phyloP scores from a whole-genome alignment of 352 stramenopile genomes.

The Blastocystis sp. region DNA sequence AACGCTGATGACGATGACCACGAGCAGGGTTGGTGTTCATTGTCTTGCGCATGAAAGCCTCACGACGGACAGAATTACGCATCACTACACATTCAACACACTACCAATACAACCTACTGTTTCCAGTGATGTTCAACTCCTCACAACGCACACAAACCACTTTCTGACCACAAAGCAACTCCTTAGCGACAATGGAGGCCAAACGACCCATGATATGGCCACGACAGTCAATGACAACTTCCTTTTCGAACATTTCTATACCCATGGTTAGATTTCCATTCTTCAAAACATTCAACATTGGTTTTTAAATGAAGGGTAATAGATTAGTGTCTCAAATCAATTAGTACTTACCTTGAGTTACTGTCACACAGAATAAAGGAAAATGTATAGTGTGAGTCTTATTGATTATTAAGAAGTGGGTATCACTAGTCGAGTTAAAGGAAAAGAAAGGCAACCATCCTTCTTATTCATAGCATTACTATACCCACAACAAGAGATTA shows the following conservation, averaged over 20 bases:
- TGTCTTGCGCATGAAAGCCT: slow-evolving; percentile 20
- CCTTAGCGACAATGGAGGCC: slow-evolving; percentile 95
- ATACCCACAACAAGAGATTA: too few relatives aligned
- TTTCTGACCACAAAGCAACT: slow-evolving; percentile 95
- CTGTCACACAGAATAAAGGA: slow-evolving; percentile 44
- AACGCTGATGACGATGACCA: slow-evolving; percentile 2
- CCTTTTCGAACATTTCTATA: slow-evolving; percentile 83
- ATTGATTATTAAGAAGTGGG: slow-evolving; percentile 14
- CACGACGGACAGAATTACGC: slow-evolving; percentile 35
- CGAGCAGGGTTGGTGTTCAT: slow-evolving; percentile 59
- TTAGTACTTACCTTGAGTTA: neutral
- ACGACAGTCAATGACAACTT: slow-evolving; percentile 94
- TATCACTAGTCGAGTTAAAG: too few relatives aligned
- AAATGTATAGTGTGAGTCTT: neutral
- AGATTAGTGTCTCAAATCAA: neutral
- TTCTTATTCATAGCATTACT: too few relatives aligned
- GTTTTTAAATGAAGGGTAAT: too few relatives aligned
- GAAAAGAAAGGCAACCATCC: too few relatives aligned
- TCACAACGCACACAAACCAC: slow-evolving; percentile 93
- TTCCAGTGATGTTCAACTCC: slow-evolving; percentile 93
- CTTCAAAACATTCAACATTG: too few relatives aligned
- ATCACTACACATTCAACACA: slow-evolving; percentile 34
- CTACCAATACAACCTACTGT: neutral
- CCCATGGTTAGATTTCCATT: neutral
- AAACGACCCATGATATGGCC: slow-evolving; percentile 96